Evolutionary conservation across 1,284 basidiomycete genomes (phyloP).

Genomic region (Rhodotorula sp.): DNA sequence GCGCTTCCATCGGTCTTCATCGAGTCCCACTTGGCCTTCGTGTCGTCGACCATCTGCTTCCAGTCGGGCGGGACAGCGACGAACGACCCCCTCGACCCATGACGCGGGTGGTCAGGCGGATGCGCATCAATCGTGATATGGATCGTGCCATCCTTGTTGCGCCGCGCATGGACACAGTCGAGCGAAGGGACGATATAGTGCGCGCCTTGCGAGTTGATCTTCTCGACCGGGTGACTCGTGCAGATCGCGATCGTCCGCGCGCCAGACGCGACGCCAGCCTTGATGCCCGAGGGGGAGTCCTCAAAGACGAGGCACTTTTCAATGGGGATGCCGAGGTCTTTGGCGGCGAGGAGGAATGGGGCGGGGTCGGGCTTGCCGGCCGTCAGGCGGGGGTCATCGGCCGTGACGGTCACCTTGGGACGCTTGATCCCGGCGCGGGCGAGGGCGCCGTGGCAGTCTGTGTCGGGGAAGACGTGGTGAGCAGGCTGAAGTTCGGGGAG

Average conservation of each 20-base stretch:
- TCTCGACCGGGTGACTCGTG: constrained; percentile 55
- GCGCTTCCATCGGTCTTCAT: constrained; percentile 1
- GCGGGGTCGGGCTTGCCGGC: constrained; percentile 48
- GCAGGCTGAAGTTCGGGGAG: too few species aligned
- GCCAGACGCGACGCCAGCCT: constrained; percentile 63
- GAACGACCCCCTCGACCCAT: constrained; percentile 40
- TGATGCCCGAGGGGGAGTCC: constrained; percentile 71
- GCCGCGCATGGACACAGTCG: constrained; percentile 42
- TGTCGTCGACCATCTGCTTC: constrained; percentile 1
- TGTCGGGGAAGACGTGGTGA: constrained; percentile 47
- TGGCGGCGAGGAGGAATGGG: constrained; percentile 49
- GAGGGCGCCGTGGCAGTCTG: constrained; percentile 61
- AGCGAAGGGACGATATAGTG: constrained; percentile 57
- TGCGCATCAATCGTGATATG: constrained; percentile 37
- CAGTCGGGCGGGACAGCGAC: constrained; percentile 36
- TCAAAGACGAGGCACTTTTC: constrained; percentile 65
- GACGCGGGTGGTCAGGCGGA: constrained; percentile 36
- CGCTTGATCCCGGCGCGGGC: constrained; percentile 68
- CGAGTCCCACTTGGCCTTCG: constrained; percentile 4
- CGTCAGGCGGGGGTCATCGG: constrained; percentile 62
- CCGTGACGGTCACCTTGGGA: constrained; percentile 71
- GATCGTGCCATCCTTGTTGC: constrained; percentile 39
- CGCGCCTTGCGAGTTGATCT: constrained; percentile 66
- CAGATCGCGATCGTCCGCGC: constrained; percentile 74
- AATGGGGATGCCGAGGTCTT: constrained; percentile 63